A percentile compares a stretch with the other conserved stretches of the same genome.
Conservation (phyloP, 169 alveolate species). For the Perkinsus marinus region DNA sequence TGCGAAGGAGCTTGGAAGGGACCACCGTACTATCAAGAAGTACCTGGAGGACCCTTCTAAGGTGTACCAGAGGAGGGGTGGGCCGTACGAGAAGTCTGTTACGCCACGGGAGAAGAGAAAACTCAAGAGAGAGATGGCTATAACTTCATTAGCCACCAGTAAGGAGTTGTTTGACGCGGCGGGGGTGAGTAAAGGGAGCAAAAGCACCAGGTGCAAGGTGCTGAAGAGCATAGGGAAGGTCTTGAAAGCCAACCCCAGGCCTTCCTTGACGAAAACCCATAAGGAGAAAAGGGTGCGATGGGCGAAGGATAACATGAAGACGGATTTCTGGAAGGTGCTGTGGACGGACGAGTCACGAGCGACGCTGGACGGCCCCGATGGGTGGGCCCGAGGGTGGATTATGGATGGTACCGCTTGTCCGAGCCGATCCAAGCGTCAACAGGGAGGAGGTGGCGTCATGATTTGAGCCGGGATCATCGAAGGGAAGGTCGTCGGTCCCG, state of each 20-base stretch:
- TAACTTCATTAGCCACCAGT: too few relatives aligned
- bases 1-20: too few relatives aligned
- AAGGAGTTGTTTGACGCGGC: too few relatives aligned
- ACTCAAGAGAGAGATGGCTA: too few relatives aligned
- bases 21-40: too few relatives aligned
- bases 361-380: background rate
- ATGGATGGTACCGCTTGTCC: background rate
- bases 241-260: background rate
- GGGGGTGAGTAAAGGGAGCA: too few relatives aligned
- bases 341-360: background rate
- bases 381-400: background rate
- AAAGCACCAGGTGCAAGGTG: background rate
- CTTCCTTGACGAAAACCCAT: background rate
- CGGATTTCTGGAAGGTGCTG: background rate
- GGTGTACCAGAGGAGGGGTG: too few relatives aligned
- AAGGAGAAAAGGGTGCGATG: background rate
- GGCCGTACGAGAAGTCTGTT: too few relatives aligned
- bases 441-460: background rate
- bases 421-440: background rate
- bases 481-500: background rate
- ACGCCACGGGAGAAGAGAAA: too few relatives aligned
- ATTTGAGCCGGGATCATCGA: background rate
- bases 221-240: background rate
- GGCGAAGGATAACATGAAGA: background rate
- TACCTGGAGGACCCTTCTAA: too few relatives aligned